Conservation (phyloP, 768 basidiomycete genomes). For the Trametes cinnabarina region DNA sequence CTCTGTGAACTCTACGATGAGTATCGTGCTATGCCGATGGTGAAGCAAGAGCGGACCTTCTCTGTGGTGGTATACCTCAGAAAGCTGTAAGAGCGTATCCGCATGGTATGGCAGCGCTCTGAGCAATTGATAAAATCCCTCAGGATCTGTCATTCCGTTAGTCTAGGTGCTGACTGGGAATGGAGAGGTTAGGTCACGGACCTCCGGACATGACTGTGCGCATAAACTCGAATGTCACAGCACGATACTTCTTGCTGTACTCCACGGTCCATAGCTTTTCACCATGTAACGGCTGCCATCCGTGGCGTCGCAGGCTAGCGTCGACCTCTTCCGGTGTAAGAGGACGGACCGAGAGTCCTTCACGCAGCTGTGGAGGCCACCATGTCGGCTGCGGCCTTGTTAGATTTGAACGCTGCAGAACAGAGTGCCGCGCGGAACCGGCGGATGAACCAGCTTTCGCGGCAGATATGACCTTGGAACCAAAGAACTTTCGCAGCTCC, state of each 20-base stretch:
- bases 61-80: slow-evolving; percentile 81
- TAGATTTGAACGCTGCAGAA: slow-evolving; percentile 60
- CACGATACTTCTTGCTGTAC: slow-evolving; percentile 82
- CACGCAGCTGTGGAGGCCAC: slow-evolving; percentile 66
- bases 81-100: slow-evolving; percentile 84
- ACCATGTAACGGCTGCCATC: slow-evolving; percentile 39
- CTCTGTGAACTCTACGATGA: slow-evolving; percentile 44
- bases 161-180: background rate
- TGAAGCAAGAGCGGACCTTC: slow-evolving; percentile 55
- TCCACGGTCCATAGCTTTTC: slow-evolving; percentile 92
- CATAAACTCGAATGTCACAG: slow-evolving; percentile 78
- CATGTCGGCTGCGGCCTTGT: slow-evolving; percentile 75
- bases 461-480: slow-evolving; percentile 80
- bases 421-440: slow-evolving; percentile 35
- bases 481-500: slow-evolving; percentile 93
- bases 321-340: slow-evolving; percentile 54
- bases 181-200: slow-evolving; percentile 34
- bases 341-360: slow-evolving; percentile 67
- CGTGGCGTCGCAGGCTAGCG: slow-evolving; percentile 40
- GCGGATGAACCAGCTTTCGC: slow-evolving; percentile 41
- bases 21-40: background rate
- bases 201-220: slow-evolving; percentile 79
- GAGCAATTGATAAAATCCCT: slow-evolving; percentile 75
- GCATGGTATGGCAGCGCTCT: slow-evolving; percentile 85
- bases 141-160: slow-evolving; percentile 53